These are phyloP conservation scores for Jasminum sambac DNA, from an alignment of 257 asterid species.

Conservation along the genomic window DNA sequence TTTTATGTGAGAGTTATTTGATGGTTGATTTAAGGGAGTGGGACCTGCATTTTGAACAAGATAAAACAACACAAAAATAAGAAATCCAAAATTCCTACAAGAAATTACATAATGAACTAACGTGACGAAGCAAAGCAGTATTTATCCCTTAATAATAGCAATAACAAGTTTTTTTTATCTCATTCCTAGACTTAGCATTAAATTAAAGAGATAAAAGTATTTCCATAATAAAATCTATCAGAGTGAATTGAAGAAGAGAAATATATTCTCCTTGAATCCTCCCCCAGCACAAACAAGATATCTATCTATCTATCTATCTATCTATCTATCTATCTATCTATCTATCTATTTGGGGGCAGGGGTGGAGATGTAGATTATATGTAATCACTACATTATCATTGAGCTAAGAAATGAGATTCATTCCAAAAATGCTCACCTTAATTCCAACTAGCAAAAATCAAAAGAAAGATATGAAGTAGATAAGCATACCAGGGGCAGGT, in stretches of 20 bases:
- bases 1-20: constrained; percentile 43
- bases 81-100: too few species aligned
- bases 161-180: too few species aligned
- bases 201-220: neutral
- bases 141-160: neutral
- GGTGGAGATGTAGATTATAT: too few species aligned
- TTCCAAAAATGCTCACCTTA: too few species aligned
- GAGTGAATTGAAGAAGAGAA: too few species aligned
- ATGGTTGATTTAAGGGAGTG: constrained; percentile 35
- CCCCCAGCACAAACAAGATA: too few species aligned
- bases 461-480: too few species aligned
- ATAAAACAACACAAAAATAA: too few species aligned
- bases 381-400: too few species aligned
- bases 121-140: neutral
- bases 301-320: too few species aligned
- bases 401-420: neutral
- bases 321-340: too few species aligned
- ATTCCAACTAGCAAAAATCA: neutral
- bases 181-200: neutral
- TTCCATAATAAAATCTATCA: neutral
- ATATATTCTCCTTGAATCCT: neutral
- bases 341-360: neutral
- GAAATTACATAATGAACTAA: neutral
- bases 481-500: constrained; percentile 26
- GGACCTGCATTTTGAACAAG: constrained; percentile 36